A percentile compares a stretch with the other conserved stretches of the same genome.
Evolutionary conservation across 2,329 filamentous ascomycete genomes (phyloP).

Genomic region (Fusarium nurragi): DNA sequence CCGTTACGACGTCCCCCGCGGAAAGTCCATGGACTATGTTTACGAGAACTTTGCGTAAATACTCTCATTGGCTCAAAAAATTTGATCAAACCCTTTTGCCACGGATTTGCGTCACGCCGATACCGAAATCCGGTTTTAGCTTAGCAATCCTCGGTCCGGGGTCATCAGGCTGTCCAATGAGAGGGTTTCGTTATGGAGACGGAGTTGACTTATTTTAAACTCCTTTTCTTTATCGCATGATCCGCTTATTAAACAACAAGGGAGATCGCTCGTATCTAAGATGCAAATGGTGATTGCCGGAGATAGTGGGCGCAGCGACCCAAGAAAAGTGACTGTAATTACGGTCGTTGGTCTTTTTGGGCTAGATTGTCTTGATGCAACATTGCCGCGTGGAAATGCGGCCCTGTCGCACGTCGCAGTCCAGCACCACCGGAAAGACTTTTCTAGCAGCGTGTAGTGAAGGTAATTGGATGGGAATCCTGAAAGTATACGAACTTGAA

Average conservation of each 20-base stretch:
- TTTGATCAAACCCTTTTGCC: not conserved
- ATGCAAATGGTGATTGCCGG: too few species aligned
- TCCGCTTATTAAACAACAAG: constrained; percentile 20
- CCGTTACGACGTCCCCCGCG: not conserved
- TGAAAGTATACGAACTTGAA: too few species aligned
- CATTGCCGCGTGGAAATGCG: too few species aligned
- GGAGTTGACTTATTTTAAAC: constrained; percentile 7
- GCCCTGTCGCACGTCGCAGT: too few species aligned
- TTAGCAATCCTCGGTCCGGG: constrained; percentile 4
- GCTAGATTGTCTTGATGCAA: too few species aligned
- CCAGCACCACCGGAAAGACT: too few species aligned
- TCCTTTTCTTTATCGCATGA: constrained; percentile 17
- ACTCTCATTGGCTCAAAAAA: not conserved
- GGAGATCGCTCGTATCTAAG: constrained; percentile 27
- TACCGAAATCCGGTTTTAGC: constrained; percentile 16
- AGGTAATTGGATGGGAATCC: too few species aligned
- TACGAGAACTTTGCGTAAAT: constrained; percentile 18
- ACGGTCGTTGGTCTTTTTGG: too few species aligned
- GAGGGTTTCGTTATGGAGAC: not conserved
- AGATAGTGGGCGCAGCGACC: too few species aligned
- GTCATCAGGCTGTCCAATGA: not conserved
- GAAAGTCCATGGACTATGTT: constrained; percentile 7
- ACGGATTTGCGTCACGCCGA: constrained; percentile 17
- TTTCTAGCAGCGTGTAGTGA: too few species aligned
- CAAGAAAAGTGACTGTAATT: too few species aligned